Conservation (phyloP, 225 moss, liverwort and hornwort genomes). For the Lunularia cruciata region DNA sequence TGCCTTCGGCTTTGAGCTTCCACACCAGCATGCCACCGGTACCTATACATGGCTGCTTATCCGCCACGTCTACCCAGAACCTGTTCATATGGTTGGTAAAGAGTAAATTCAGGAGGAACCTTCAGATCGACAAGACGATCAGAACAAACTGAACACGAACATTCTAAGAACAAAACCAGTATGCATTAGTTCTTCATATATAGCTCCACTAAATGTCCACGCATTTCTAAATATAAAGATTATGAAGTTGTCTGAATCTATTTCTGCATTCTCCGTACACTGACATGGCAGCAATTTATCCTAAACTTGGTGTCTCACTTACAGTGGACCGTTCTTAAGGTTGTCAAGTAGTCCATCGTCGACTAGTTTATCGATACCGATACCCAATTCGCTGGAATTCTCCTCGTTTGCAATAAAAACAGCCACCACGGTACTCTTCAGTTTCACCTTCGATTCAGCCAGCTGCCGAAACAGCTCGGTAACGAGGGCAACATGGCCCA, state of each 20-base stretch:
- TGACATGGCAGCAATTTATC: too few species aligned
- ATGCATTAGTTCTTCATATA: too few species aligned
- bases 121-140: not conserved
- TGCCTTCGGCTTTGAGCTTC: conserved; percentile 62
- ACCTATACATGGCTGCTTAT: conserved; percentile 78
- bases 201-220: too few species aligned
- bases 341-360: conserved; percentile 64
- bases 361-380: conserved; percentile 72
- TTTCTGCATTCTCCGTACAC: too few species aligned
- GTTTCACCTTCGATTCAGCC: conserved; percentile 39
- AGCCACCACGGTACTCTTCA: conserved; percentile 57
- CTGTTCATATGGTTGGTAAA: conserved; percentile 32
- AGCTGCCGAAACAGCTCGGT: conserved; percentile 67
- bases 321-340: conserved; percentile 66
- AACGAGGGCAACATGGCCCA: conserved; percentile 73
- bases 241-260: too few species aligned
- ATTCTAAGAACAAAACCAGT: too few species aligned
- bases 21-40: conserved; percentile 75
- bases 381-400: conserved; percentile 50
- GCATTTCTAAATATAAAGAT: too few species aligned
- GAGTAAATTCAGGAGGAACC: not conserved
- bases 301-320: too few species aligned
- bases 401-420: conserved; percentile 81
- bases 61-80: conserved; percentile 69
- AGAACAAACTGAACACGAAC: not conserved